Base-by-base conservation (phyloP, 2,329 filamentous ascomycete genomes). In the Cucurbitaria berberidis region DNA sequence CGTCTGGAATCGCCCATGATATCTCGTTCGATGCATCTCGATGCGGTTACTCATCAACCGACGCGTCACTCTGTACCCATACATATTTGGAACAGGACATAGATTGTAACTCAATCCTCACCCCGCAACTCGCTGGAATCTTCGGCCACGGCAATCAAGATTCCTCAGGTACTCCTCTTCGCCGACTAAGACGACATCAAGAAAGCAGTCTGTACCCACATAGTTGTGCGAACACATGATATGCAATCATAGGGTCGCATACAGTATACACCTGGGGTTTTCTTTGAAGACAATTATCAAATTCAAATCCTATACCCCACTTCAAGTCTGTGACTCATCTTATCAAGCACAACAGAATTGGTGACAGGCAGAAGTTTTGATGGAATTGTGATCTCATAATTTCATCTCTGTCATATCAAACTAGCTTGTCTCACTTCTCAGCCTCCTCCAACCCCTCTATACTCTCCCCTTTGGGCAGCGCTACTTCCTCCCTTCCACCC, bases 361-460 rank as follows among this genome's bases (percentile, higher is more conserved):
- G n/a, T n/a, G n/a, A n/a, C n/a, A n/a, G n/a, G n/a, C n/a, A n/a
- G n/a, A n/a, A n/a, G n/a, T n/a, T n/a, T n/a, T n/a, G n/a, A n/a
- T n/a, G n/a, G n/a, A n/a, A n/a, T n/a, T n/a, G n/a, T n/a, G n/a
- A n/a, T n/a, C n/a, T n/a, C n/a, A n/a, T n/a, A n/a, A n/a, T n/a
- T n/a, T n/a, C n/a, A n/a, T n/a, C n/a, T n/a, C n/a, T n/a, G n/a
- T n/a, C n/a, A n/a, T n/a, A n/a, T n/a, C n/a, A n/a, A n/a, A n/a
- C n/a, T n/a, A n/a, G n/a, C n/a, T n/a, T n/a, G n/a, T n/a, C n/a
- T n/a, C n/a, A 70, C 67, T 79, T 82, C 69, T 85, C 82, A 22
- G 81, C 80, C 75, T 87, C 84, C 67, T 87, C 85, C 72, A 85
- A 81, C 72, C 85, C 83, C 60, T 84, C 80, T 54, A 81, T 80